A percentile compares a stretch with the other conserved stretches of the same genome.
Conservation (phyloP, 108 stramenopile genomes). For the Nitzschia putrida region DNA sequence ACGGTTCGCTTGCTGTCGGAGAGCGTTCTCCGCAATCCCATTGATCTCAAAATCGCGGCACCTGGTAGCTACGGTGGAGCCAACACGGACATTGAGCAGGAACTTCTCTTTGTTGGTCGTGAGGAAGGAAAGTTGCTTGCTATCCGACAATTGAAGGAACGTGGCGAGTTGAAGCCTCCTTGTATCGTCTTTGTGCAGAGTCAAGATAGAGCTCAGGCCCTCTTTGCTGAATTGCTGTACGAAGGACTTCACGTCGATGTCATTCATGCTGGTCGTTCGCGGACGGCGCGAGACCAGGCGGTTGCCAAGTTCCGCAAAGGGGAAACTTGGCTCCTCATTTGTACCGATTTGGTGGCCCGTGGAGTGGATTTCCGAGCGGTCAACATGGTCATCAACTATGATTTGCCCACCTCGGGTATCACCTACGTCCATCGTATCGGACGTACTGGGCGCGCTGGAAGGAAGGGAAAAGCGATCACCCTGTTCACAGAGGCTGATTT, state of each 20-base stretch:
- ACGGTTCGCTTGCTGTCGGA: slow-evolving; percentile 85
- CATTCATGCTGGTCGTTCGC: slow-evolving; percentile 90
- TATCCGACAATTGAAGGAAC: slow-evolving; percentile 84
- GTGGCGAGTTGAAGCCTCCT: slow-evolving; percentile 75
- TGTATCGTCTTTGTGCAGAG: slow-evolving; percentile 91
- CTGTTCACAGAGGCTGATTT: slow-evolving; percentile 94
- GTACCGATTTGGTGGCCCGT: slow-evolving; percentile 96
- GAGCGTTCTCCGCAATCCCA: slow-evolving; percentile 88
- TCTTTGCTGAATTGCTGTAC: slow-evolving; percentile 92
- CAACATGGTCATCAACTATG: slow-evolving; percentile 96
- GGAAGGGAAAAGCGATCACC: slow-evolving; percentile 92
- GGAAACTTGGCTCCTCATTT: slow-evolving; percentile 96
- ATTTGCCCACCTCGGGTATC: slow-evolving; percentile 89
- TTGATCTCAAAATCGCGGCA: slow-evolving; percentile 78
- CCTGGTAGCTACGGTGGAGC: slow-evolving; percentile 66
- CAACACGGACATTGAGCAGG: slow-evolving; percentile 82
- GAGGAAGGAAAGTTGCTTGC: slow-evolving; percentile 97
- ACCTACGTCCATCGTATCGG: slow-evolving; percentile 97
- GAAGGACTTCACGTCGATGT: slow-evolving; percentile 93
- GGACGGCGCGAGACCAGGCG: slow-evolving; percentile 84
- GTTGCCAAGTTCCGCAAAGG: slow-evolving; percentile 93
- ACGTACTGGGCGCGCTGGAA: slow-evolving; percentile 91
- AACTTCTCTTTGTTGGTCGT: slow-evolving; percentile 93
- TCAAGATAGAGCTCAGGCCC: slow-evolving; percentile 94
- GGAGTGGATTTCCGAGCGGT: slow-evolving; percentile 98